phyloP scores from a whole-genome alignment of 2,329 filamentous ascomycete species.

The Aspergillus proliferans region DNA sequence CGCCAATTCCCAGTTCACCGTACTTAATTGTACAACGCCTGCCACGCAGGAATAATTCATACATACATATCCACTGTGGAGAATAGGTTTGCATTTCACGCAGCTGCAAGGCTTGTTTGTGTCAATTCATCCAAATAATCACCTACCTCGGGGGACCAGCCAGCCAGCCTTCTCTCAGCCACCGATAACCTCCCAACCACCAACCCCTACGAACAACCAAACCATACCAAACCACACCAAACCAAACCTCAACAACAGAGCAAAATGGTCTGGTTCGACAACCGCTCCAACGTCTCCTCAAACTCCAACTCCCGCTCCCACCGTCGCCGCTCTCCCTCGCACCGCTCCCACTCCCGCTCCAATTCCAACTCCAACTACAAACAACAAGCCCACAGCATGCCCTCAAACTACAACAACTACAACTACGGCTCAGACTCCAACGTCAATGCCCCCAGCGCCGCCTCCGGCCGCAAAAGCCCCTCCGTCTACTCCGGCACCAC shows the following conservation, averaged over 20 bases:
- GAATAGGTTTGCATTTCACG: background rate
- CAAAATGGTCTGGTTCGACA: slow-evolving; percentile 45
- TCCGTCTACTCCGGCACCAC: slow-evolving; percentile 50
- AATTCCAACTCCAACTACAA: slow-evolving; percentile 11
- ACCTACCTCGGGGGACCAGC: background rate
- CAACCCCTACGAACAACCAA: background rate
- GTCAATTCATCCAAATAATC: background rate
- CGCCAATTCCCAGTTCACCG: background rate
- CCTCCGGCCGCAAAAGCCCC: slow-evolving; percentile 27
- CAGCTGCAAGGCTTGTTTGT: background rate
- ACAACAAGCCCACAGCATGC: slow-evolving; percentile 26
- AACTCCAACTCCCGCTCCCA: slow-evolving; percentile 18
- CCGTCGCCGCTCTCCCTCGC: slow-evolving; percentile 29
- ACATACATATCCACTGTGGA: background rate
- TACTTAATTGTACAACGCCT: background rate
- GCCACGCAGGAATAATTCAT: background rate
- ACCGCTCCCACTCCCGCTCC: slow-evolving; percentile 32
- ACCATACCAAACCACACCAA: background rate
- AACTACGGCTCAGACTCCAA: too few relatives aligned
- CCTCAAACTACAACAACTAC: slow-evolving; percentile 32
- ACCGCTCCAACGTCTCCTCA: slow-evolving; percentile 27
- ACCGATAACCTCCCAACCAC: background rate
- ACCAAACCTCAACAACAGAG: background rate
- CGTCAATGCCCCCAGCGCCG: background rate
- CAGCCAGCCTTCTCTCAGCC: background rate